Percentiles rank a stretch among this genome's conserved stretches.
Conservation (phyloP, 208 protist genomes). For the Leishmania turanica region DNA sequence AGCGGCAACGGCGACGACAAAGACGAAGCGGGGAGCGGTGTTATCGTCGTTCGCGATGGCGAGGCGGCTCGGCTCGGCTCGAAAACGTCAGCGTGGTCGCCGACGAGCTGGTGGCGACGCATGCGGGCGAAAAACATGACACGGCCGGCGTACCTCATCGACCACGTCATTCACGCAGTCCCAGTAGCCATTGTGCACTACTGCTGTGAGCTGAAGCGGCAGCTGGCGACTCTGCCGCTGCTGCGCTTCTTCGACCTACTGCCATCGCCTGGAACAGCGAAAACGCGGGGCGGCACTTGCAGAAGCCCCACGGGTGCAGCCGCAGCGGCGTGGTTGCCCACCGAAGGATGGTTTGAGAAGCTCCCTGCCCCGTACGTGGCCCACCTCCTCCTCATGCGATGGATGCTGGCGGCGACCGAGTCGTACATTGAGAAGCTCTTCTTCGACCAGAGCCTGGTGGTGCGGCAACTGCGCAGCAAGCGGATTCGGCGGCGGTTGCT, state of each 20-base stretch:
- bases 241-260: slow-evolving; percentile 51
- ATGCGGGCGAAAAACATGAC: slow-evolving; percentile 42
- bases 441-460: slow-evolving; percentile 73
- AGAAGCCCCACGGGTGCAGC: neutral
- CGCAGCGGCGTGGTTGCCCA: slow-evolving; percentile 22
- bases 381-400: slow-evolving; percentile 48
- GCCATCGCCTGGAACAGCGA: neutral
- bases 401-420: slow-evolving; percentile 34
- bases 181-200: slow-evolving; percentile 66
- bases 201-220: slow-evolving; percentile 61
- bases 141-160: slow-evolving; percentile 36
- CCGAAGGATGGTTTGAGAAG: slow-evolving; percentile 25
- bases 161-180: slow-evolving; percentile 68
- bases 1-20: slow-evolving; percentile 6
- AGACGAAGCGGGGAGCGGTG: slow-evolving; percentile 7
- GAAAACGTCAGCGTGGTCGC: slow-evolving; percentile 14
- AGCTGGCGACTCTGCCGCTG: slow-evolving; percentile 65
- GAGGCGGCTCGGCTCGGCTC: slow-evolving; percentile 5
- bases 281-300: neutral
- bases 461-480: slow-evolving; percentile 70
- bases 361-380: neutral
- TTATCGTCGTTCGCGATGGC: slow-evolving; percentile 25
- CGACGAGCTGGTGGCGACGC: slow-evolving; percentile 26
- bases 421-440: slow-evolving; percentile 61
- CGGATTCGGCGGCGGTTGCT: slow-evolving; percentile 43